Evolutionary conservation across 2,329 filamentous ascomycete species (phyloP), one percentile per base, ranked within the genome.

Genomic region (Penicillium corylophilum): DNA sequence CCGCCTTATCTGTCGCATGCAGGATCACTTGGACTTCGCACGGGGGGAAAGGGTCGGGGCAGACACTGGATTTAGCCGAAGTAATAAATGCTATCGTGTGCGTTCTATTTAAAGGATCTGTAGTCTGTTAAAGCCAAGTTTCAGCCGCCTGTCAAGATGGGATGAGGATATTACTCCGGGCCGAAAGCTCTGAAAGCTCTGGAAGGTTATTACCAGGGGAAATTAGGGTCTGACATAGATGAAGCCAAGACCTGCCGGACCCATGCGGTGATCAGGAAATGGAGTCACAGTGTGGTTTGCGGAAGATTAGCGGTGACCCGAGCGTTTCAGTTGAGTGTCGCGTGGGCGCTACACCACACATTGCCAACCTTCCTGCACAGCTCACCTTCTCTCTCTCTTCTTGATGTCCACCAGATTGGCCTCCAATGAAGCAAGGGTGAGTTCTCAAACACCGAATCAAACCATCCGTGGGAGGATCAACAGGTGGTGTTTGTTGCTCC

Each of bases 181-280:
- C 33, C 16, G 16, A 12, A 5, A 13, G 35, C 35, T n/a, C n/a
- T n/a, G n/a, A n/a, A n/a, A n/a, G n/a, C n/a, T n/a, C n/a, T n/a
- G n/a, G n/a, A n/a, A n/a, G n/a, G n/a, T n/a, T n/a, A n/a, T n/a
- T n/a, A n/a, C n/a, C 26, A 23, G 15, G 48, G 33, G 50, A 51
- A 45, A 50, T 48, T 43, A 40, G 24, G 48, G 57, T 56, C 53
- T 58, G 48, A 54, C 51, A 58, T 59, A 56, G 26, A 58, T 59
- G 50, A 58, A 53, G 22, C 46, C 31, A 18, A 38, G 40, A 28
- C 16, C n/a, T 6, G 5, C 22, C 22, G 35, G 23, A 31, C 4
- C 18, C 23, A 10, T n/a, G 29, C 29, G 12, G 23, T 7, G 43
- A 22, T 22, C 22, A 28, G 22, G 24, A 31, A 23, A 29, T 39